These are phyloP conservation scores for Elongisporangium undulatum DNA, from an alignment of 352 stramenopile genomes.

Conservation along the genomic window DNA sequence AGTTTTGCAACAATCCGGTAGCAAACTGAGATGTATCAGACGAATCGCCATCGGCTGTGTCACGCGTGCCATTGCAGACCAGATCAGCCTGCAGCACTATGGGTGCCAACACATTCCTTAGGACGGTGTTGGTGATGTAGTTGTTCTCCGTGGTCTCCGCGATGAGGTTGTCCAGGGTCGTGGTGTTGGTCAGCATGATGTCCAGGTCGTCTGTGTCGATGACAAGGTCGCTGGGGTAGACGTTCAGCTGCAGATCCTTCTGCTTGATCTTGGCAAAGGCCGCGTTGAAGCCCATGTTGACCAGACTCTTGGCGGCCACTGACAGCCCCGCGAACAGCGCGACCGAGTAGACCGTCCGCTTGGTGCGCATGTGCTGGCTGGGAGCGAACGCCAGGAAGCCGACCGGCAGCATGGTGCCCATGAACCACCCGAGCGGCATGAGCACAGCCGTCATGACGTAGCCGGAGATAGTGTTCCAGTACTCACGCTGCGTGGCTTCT, in stretches of 20 bases:
- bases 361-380: neutral
- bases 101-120: neutral
- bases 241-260: neutral
- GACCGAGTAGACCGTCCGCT: neutral
- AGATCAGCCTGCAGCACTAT: neutral
- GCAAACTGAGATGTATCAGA: neutral
- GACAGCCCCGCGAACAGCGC: neutral
- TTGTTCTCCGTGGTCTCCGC: neutral
- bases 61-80: too few relatives aligned
- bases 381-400: neutral
- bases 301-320: neutral
- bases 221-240: neutral
- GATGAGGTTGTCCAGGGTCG: neutral
- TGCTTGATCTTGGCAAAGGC: neutral
- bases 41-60: neutral
- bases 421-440: neutral
- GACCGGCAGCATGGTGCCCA: neutral
- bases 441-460: neutral
- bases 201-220: neutral
- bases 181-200: neutral
- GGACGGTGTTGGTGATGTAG: neutral
- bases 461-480: neutral
- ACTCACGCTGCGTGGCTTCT: neutral
- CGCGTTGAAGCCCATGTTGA: neutral
- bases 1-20: neutral